These are phyloP conservation scores for Epichloe aotearoae DNA, from an alignment of 2,329 filamentous ascomycete species.

Conservation along the genomic window DNA sequence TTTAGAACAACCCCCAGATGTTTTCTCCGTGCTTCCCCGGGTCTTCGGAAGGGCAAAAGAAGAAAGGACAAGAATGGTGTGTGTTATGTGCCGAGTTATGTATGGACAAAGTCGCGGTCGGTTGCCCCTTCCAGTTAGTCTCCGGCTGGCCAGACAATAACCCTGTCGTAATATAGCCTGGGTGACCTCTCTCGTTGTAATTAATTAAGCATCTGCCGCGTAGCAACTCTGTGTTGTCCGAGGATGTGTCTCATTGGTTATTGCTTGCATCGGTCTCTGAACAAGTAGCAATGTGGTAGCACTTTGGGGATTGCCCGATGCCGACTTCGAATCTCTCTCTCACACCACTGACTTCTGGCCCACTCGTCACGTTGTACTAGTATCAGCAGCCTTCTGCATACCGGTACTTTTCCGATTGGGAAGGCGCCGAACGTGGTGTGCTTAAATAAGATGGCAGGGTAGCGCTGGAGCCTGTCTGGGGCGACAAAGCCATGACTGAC, in stretches of 20 bases:
- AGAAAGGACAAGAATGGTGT: too few relatives aligned
- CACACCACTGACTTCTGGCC: too few relatives aligned
- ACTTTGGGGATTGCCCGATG: too few relatives aligned
- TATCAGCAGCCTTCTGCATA: background rate
- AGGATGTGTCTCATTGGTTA: too few relatives aligned
- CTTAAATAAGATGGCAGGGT: too few relatives aligned
- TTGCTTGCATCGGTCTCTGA: too few relatives aligned
- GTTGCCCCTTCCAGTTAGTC: background rate
- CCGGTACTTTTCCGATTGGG: conserved; percentile 4
- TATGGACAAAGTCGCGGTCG: background rate
- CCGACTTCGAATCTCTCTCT: too few relatives aligned
- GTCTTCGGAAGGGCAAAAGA: background rate
- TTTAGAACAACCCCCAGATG: background rate
- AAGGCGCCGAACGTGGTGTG: conserved; percentile 5
- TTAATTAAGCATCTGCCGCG: background rate
- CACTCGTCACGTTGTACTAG: background rate
- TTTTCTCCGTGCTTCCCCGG: background rate
- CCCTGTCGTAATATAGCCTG: background rate
- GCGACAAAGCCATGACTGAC: too few relatives aligned
- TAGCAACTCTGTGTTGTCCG: background rate
- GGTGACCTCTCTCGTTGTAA: background rate
- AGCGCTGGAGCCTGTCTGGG: too few relatives aligned
- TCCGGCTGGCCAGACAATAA: background rate
- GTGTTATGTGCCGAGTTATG: background rate
- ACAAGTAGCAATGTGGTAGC: too few relatives aligned